Evolutionary conservation across 78 protist species (phyloP), one percentile per base, ranked within the genome.

Genomic region (Guillardia theta): DNA sequence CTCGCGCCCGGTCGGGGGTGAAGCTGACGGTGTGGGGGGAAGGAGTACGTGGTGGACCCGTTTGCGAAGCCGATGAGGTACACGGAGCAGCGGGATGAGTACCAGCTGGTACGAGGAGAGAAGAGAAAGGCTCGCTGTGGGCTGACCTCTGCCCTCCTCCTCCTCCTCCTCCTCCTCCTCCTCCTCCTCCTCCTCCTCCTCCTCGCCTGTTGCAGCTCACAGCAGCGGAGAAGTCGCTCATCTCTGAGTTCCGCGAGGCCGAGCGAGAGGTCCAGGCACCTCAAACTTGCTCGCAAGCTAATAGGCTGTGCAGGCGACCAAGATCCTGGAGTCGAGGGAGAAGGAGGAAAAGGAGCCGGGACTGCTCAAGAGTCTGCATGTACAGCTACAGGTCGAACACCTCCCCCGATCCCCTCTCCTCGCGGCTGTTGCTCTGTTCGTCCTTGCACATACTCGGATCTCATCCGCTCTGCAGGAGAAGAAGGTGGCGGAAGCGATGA

Each of bases 41-140:
- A n/a, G 22, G 45, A 24, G 45, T 70, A 70, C 41, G 83, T 33
- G n/a, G 83, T 70, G 46, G 41, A 70, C 41, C 83, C 83, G 10
- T 70, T 70, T 43, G 83, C 83, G 3, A 1, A 24, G 41, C 83
- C 83, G n/a, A 15, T 70, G 41, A 12, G 41, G 21, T 1, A 12
- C 83, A 70, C 83, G 21, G 83, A 70, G 83, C 83, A 70, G 83
- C 83, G 83, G 46, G 83, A 70, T 43, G 83, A 70, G 83, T 70
- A 22, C 83, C 6, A 22, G 36, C 83, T 15, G 83, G 46, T 70
- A 36, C 46, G 15, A 43, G 83, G 46, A 0, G 83, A 70, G 39
- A 24, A 58, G 70, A 58, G 27, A 30, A 58, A 58, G 70, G 70
- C 6, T 58, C 70, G 4, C 70, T 30, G 39, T 58, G 39, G 39